These are phyloP conservation scores for Solanum pinnatisectum DNA, from an alignment of 257 asterid genomes.

Conservation along the genomic window DNA sequence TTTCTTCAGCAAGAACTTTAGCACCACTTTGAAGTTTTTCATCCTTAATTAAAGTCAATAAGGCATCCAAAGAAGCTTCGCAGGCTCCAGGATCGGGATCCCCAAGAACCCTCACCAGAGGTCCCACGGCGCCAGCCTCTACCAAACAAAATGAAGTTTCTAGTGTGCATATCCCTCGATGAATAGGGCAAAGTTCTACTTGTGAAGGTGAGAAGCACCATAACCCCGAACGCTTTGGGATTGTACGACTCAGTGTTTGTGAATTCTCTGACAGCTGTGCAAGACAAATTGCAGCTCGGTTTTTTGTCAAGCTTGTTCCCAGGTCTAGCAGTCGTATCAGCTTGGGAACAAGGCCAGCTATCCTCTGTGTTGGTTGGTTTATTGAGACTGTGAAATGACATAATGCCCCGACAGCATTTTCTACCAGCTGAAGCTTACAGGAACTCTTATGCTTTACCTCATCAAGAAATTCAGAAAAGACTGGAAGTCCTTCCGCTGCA, in stretches of 20 bases:
- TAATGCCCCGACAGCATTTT: constrained; percentile 45
- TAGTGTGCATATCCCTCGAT: constrained; percentile 36
- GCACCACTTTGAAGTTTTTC: constrained; percentile 43
- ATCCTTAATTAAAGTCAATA: constrained; percentile 38
- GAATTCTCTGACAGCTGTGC: constrained; percentile 46
- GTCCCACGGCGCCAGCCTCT: constrained; percentile 41
- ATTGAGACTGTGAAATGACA: constrained; percentile 35
- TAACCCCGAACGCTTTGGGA: constrained; percentile 25
- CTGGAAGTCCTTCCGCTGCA: constrained; percentile 27
- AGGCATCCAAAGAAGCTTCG: constrained; percentile 60
- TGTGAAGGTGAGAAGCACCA: constrained; percentile 50
- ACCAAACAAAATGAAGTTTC: constrained; percentile 49
- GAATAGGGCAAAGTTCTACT: constrained; percentile 41
- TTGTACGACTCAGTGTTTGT: constrained; percentile 21
- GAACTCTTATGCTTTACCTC: constrained; percentile 10
- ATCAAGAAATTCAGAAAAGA: constrained; percentile 18
- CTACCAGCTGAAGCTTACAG: constrained; percentile 21
- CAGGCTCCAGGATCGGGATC: constrained; percentile 32
- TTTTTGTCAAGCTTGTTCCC: constrained; percentile 32
- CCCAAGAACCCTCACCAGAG: constrained; percentile 35
- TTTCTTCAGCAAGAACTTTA: constrained; percentile 43
- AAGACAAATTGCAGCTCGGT: constrained; percentile 37
- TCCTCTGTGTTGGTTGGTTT: constrained; percentile 28
- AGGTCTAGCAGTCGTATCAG: constrained; percentile 37
- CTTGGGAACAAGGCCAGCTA: constrained; percentile 31